Conservation (phyloP, 805 yeast species). For the Saturnispora besseyi region DNA sequence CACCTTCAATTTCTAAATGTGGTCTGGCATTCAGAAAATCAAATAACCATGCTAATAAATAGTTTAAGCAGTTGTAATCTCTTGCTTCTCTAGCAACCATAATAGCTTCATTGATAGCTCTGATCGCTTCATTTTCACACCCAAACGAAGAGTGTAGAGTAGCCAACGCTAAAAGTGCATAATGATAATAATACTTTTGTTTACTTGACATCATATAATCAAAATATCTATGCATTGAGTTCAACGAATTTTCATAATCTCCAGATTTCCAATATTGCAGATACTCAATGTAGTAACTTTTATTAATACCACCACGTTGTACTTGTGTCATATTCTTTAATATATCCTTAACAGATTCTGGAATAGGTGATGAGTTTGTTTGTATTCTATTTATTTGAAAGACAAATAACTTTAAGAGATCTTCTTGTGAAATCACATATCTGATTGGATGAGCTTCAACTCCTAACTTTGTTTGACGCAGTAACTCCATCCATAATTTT, state of each 20-base stretch:
- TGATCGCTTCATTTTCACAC: slow-evolving; percentile 57
- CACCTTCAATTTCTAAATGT: slow-evolving; percentile 17
- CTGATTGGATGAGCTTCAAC: neutral
- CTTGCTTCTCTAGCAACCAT: slow-evolving; percentile 79
- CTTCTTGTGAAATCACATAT: slow-evolving; percentile 34
- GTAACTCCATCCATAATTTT: neutral
- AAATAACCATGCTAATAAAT: slow-evolving; percentile 65
- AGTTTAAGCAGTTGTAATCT: slow-evolving; percentile 64
- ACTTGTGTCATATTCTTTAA: slow-evolving; percentile 40
- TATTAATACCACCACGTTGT: slow-evolving; percentile 35
- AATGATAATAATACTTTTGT: slow-evolving; percentile 60
- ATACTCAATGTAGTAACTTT: slow-evolving; percentile 49
- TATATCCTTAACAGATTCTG: slow-evolving; percentile 34
- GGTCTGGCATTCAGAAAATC: slow-evolving; percentile 66
- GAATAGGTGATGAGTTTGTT: slow-evolving; percentile 41
- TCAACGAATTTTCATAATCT: slow-evolving; percentile 53
- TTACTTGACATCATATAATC: slow-evolving; percentile 68
- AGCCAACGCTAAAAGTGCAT: slow-evolving; percentile 66
- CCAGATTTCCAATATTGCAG: slow-evolving; percentile 48
- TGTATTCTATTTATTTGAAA: slow-evolving; percentile 47
- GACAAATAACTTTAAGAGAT: slow-evolving; percentile 40
- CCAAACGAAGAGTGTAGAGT: slow-evolving; percentile 62
- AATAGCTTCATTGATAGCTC: slow-evolving; percentile 80
- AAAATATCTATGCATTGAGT: slow-evolving; percentile 52
- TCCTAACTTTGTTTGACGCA: neutral